Evolutionary conservation across 164 flowering plant species (phyloP), one percentile per base, ranked within the genome.

Genomic region (Aristolochia contorta): DNA sequence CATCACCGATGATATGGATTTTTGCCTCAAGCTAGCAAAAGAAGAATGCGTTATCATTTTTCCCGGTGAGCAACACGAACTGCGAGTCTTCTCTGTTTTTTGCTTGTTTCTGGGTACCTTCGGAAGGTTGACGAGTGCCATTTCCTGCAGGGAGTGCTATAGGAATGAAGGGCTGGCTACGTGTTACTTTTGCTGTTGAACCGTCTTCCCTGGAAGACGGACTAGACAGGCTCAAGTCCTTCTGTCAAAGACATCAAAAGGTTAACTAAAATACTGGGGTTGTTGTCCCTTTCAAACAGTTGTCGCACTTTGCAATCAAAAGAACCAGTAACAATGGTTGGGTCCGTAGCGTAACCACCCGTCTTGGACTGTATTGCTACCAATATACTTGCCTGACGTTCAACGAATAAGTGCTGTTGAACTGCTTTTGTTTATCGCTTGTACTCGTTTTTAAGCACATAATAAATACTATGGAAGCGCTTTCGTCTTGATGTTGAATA

Each of bases 11-110:
- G 97, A 89, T 68, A 74, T 83, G 22, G 97, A 89, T 64, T 89
- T 89, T 72, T 83, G 91, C 64, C 76, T 82, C 74, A 85, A 85
- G 75, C 71, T 89, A 65, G 88, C 85, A 19, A 83, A 76, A 67
- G 96, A 89, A 63, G 94, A 89, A 78, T 80, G 81, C 46, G 83
- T 85, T 6, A 76, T 89, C 52, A 58, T 87, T 60, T 82, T 89
- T 69, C 97, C 97, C 61, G 96, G 96, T 89, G 52, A 72, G 68
- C 32, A 8, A 1, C 16, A 23, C 27, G 5, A 22, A 2, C 3
- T 52, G 22, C 24, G 1, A 20, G 12, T 5, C 54, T 50, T n/a
- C 21, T 50, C 54, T n/a, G 2, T 18, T 22, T 50, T 16, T 12
- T 0, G 12, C 19, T 10, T 22, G 13, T 50, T 50, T 22, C 9